Base-by-base conservation (phyloP, 768 basidiomycete species). In the Boletus rubroflammeus region DNA sequence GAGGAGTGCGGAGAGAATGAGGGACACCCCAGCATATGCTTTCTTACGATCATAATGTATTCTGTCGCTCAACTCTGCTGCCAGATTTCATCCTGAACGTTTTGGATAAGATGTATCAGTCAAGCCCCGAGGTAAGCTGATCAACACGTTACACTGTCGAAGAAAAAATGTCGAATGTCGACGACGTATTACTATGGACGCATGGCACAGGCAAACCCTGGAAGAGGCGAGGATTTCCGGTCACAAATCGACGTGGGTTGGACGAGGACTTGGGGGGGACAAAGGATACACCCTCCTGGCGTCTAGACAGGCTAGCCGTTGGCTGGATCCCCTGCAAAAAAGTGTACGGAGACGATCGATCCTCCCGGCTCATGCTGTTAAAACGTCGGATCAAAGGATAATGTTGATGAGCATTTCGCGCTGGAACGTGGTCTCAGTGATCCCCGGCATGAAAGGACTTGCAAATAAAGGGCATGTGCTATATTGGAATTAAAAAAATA, bases 1-100 rank as follows among this genome's bases (percentile, higher is more conserved):
- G 62, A 2, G 71, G 75, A 54, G 67, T 67, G 45, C 82, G 81
- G 72, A 82, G 72, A 67, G 85, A 86, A 29, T 86, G 51, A 69
- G 19, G 14, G 38, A 34, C 32, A 21, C 5, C 7, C 6, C 7
- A 14, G 31, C 21, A 9, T 54, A 23, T 29, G 1, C 42, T 34
- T 42, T 34, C 26, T 4, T 36, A n/a, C 31, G 5, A 48, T 21
- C 48, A 6, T 39, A 28, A 50, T 52, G 40, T 51, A 59, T 51
- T 46, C 10, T 29, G n/a, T 53, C 38, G 17, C 43, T 35, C 49
- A 25, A 45, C 29, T 31, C 19, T 11, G 6, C 54, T 43, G 26
- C n/a, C 14, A 42, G 34, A 48, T 44, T 45, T 34, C 36, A 40
- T 44, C 8, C 19, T 34, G 36, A 48, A 40, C 6, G 11, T 14